Evolutionary conservation across 2,329 filamentous ascomycete species (phyloP).

Genomic region (Fusarium irregulare): DNA sequence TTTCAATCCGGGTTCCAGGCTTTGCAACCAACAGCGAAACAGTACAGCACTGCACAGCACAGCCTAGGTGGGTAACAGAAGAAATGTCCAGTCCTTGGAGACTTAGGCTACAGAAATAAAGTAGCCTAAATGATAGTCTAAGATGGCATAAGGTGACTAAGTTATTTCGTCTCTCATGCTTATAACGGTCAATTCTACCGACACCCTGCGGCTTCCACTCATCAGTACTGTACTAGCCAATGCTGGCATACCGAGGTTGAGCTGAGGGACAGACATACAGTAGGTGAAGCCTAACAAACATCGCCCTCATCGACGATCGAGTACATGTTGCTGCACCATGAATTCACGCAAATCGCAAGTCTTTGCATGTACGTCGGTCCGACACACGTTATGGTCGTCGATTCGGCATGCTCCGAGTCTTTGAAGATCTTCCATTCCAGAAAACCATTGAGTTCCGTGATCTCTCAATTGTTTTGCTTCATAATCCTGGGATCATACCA

Average conservation of each 20-base stretch:
- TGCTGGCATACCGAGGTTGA: background rate
- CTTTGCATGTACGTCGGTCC: constrained; percentile 14
- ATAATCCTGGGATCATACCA: constrained; percentile 4
- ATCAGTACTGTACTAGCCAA: background rate
- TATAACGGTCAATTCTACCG: no score
- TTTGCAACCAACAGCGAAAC: background rate
- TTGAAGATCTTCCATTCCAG: background rate
- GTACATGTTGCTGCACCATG: constrained; percentile 5
- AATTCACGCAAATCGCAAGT: constrained; percentile 4
- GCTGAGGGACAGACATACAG: background rate
- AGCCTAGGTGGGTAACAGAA: no score
- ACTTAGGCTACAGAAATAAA: no score
- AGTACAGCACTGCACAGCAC: background rate
- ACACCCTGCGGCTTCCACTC: background rate
- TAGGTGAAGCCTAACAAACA: constrained; percentile 22
- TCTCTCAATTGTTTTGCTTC: constrained; percentile 9
- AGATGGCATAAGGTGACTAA: no score
- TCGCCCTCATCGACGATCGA: constrained; percentile 8
- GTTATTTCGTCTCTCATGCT: no score
- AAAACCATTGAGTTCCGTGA: background rate
- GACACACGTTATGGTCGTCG: constrained; percentile 22
- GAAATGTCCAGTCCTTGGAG: no score
- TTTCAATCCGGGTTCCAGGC: background rate
- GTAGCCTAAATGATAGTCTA: no score
- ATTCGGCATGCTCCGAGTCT: constrained; percentile 21